Conservation (phyloP, 768 basidiomycete species). For the Mycena latifolia region DNA sequence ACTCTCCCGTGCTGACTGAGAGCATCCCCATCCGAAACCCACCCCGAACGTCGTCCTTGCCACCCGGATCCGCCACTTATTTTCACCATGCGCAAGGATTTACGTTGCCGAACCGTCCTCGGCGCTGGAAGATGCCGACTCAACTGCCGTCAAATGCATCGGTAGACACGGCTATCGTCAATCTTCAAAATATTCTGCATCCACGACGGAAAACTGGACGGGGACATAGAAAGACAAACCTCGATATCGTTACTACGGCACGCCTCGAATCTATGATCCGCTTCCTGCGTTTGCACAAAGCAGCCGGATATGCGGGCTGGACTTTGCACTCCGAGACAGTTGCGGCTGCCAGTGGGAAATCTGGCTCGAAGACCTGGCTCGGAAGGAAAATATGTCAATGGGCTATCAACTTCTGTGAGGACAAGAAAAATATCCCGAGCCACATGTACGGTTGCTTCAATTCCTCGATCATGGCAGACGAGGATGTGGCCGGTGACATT, state of each 20-base stretch:
- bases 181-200: neutral
- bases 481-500: slow-evolving; percentile 35
- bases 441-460: slow-evolving; percentile 12
- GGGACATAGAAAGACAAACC: neutral
- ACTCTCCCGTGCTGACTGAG: neutral
- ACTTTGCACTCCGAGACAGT: slow-evolving; percentile 9
- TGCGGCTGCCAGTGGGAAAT: neutral
- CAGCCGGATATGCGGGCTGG: slow-evolving; percentile 4
- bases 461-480: slow-evolving; percentile 18
- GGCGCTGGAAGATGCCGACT: neutral
- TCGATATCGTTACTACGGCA: slow-evolving; percentile 4
- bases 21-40: no score
- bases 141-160: neutral
- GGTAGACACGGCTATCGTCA: neutral
- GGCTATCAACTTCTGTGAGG: no score
- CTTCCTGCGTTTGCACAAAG: slow-evolving; percentile 15
- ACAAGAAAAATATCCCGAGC: no score
- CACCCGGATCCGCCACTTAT: neutral
- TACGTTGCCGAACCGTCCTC: neutral
- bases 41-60: neutral
- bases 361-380: neutral
- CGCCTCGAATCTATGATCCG: slow-evolving; percentile 5
- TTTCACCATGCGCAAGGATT: neutral
- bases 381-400: slow-evolving; percentile 19
- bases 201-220: neutral